Base-by-base conservation (phyloP, 2,329 filamentous ascomycete genomes). In the Sclerotinia borealis region DNA sequence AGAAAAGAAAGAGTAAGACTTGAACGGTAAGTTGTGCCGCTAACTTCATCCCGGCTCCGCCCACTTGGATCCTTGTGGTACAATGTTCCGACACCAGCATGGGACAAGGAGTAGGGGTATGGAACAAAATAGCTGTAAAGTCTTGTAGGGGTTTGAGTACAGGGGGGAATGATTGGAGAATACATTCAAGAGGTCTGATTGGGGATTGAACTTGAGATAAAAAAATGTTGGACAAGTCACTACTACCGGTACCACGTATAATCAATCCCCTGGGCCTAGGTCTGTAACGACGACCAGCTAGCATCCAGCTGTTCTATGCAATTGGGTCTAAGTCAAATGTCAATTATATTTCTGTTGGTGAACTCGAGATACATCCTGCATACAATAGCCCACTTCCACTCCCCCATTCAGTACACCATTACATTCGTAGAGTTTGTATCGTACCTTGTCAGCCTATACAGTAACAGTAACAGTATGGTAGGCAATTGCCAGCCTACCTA, bases 61-160 rank as follows among this genome's bases (percentile, higher is more conserved):
- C 55, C 15, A 59, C 43, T 37, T 59, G 29, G 56, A 48, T 56
- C 52, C 52, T 43, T 31, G 50, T 43, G 45, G 56, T 59, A 59
- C 41, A 59, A 59, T 59, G 22, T 49, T 37, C 56, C 56, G 56
- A 27, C 27, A 45, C 43, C n/a, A 37, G 41, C 22, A 49, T 36
- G 45, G 29, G n/a, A 17, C 43, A 27, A 34, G 29, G 56, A 11
- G 15, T n/a, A 55, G 52, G 22, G 9, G 29, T 22, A 41, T 58
- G 54, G n/a, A 29, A 34, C 29, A n/a, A 55, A 25, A 41, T 56
- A 19, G 25, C 25, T 59, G 11, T 29, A 50, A 56, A 37, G 37
- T 22, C 52, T 56, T 19, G 27, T 43, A 25, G 13, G 37, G 27
- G 27, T 43, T 43, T 27, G 22, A 19, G 52, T 31, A 15, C 25